Base-by-base conservation (phyloP, 1,139 yeast species). In the Geotrichum restrictum region DNA sequence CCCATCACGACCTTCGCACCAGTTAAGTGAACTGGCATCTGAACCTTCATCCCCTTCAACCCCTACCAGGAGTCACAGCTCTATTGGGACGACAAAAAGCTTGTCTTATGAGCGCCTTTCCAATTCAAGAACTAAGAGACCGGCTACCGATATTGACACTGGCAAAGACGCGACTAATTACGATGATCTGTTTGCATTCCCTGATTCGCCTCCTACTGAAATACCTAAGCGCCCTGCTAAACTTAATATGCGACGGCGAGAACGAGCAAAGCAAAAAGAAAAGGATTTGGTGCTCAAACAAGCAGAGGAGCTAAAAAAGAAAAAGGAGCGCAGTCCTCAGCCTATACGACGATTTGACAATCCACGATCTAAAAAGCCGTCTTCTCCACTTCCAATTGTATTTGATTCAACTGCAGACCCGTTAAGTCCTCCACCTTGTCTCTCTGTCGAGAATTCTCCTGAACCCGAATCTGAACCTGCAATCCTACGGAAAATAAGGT, bases 131-230 rank as follows among this genome's bases (percentile, higher is more conserved):
- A 24, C 29, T 8, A 24, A 8, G 8, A 24, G 29, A 8, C 8
- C 29, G 5, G 8, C 5, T 24, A 24, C 29, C 29, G 29, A 24
- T 8, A 24, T 24, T 8, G 8, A 8, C 29, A 8, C 8, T 24
- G 29, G 8, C 8, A 8, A 24, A 24, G 29, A 22, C 24, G 27
- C 11, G 10, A 18, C 13, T 34, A 18, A 33, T 21, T 50, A 45
- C 8, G 51, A 51, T 10, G 48, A 47, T 37, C 39, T 48, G 14
- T 47, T 51, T 38, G 54, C 46, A 8, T 42, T 51, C 27, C 54
- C 54, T 2, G 51, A 46, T 11, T 43, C 44, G 14, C 51, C 54
- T 6, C 46, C 49, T 3, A 52, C 41, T 10, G 46, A 36, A 16
- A 13, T 41, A 18, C 22, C 33, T 14, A 31, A 46, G 16, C 39